Evolutionary conservation across 1,284 basidiomycete genomes (phyloP).

Genomic region (Microbotryomycetes sp.): DNA sequence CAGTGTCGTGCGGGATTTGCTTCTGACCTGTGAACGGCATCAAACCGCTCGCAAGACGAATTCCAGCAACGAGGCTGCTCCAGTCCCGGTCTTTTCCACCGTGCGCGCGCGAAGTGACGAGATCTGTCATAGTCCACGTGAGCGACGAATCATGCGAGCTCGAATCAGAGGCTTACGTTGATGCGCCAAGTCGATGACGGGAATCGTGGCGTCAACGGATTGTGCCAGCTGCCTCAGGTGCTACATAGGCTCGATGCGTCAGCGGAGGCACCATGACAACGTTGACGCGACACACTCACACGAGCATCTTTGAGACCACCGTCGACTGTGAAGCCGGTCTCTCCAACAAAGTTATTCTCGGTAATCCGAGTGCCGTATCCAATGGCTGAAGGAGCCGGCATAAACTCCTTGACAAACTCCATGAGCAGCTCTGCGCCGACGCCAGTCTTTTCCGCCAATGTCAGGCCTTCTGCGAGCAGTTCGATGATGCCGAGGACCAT

Average conservation of each 20-base stretch:
- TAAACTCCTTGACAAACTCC: slow-evolving; percentile 34
- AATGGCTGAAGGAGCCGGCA: slow-evolving; percentile 45
- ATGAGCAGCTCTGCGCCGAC: slow-evolving; percentile 54
- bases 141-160: neutral
- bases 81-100: slow-evolving; percentile 25
- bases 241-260: slow-evolving; percentile 19
- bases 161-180: neutral
- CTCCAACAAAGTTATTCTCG: slow-evolving; percentile 64
- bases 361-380: slow-evolving; percentile 62
- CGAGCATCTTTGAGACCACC: slow-evolving; percentile 77
- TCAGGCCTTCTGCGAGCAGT: slow-evolving; percentile 70
- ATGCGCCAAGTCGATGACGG: slow-evolving; percentile 60
- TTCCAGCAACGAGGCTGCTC: slow-evolving; percentile 26
- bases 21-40: slow-evolving; percentile 23
- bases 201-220: slow-evolving; percentile 69
- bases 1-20: slow-evolving; percentile 19
- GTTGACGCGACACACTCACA: neutral
- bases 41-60: slow-evolving; percentile 24
- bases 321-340: slow-evolving; percentile 72
- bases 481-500: slow-evolving; percentile 50
- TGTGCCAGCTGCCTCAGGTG: slow-evolving; percentile 47
- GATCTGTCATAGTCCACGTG: neutral
- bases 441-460: slow-evolving; percentile 75
- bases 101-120: slow-evolving; percentile 22
- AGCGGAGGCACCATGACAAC: neutral